Evolutionary conservation across 2,329 filamentous ascomycete species (phyloP).

Genomic region (Fusarium nematophilum): DNA sequence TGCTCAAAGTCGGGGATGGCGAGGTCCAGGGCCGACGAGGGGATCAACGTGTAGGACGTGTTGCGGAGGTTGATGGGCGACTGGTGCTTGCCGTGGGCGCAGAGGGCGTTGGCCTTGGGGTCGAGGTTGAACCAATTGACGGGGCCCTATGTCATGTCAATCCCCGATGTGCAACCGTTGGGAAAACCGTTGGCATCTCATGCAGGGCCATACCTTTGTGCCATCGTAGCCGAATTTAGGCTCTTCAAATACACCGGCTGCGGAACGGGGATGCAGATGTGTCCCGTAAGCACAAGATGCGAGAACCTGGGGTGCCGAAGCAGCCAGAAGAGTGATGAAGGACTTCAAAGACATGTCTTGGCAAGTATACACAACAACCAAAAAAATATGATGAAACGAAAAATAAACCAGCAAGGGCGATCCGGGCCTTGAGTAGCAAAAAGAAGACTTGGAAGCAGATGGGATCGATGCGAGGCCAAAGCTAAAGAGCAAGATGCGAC

Average conservation of each 20-base stretch:
- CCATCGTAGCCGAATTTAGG: conserved; percentile 54
- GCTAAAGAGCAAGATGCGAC: no score
- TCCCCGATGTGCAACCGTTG: no score
- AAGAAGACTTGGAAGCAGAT: no score
- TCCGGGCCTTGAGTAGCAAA: no score
- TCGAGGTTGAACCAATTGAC: conserved; percentile 63
- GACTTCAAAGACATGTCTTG: conserved; percentile 26
- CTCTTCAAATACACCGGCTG: conserved; percentile 45
- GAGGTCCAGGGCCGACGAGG: conserved; percentile 48
- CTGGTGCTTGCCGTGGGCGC: conserved; percentile 61
- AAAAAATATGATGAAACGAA: not conserved
- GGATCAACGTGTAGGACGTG: conserved; percentile 41
- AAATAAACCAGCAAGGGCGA: no score
- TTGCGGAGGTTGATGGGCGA: conserved; percentile 65
- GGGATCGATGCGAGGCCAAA: no score
- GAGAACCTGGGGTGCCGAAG: conserved; percentile 31
- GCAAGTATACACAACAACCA: no score
- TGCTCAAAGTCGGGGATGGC: conserved; percentile 50
- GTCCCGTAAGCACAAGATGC: conserved; percentile 56
- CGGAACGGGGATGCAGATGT: conserved; percentile 47
- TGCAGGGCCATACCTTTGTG: conserved; percentile 49
- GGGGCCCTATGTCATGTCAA: no score
- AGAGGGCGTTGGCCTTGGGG: conserved; percentile 55
- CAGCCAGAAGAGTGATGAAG: conserved; percentile 24
- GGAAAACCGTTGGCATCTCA: no score